These are phyloP conservation scores for Tulasnella sp. DNA, from an alignment of 768 basidiomycete species.

Conservation along the genomic window DNA sequence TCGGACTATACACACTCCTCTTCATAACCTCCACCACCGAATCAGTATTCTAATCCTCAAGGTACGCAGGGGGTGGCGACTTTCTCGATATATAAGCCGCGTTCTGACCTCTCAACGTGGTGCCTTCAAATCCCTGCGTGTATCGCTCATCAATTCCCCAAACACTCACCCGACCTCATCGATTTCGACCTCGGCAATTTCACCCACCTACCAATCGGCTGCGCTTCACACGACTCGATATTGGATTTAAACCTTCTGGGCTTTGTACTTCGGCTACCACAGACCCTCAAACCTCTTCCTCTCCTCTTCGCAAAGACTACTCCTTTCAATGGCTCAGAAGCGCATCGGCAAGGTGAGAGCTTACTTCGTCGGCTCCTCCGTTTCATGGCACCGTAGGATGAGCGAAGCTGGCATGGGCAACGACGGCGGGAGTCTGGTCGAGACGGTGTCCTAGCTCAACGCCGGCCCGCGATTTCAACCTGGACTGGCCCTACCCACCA, in stretches of 20 bases:
- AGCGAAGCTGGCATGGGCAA: neutral
- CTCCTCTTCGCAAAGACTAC: neutral
- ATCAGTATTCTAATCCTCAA: neutral
- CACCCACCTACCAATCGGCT: neutral
- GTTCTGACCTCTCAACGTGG: neutral
- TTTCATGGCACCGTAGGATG: neutral
- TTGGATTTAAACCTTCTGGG: neutral
- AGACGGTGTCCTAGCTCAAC: neutral
- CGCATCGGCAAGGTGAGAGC: conserved; percentile 93
- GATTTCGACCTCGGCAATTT: neutral
- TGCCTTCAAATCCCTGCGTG: neutral
- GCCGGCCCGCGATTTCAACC: neutral
- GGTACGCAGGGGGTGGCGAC: neutral
- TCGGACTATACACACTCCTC: neutral
- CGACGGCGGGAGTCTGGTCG: neutral
- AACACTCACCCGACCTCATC: neutral
- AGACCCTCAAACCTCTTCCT: neutral
- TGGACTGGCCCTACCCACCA: neutral
- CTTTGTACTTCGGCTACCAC: neutral
- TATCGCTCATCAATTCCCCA: neutral
- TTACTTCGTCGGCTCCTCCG: neutral
- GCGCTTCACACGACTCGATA: neutral
- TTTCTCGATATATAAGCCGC: neutral
- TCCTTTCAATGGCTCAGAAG: conserved; percentile 78
- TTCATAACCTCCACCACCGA: neutral